Base-by-base conservation (phyloP, 2,329 filamentous ascomycete species). In the Amauroascus niger region DNA sequence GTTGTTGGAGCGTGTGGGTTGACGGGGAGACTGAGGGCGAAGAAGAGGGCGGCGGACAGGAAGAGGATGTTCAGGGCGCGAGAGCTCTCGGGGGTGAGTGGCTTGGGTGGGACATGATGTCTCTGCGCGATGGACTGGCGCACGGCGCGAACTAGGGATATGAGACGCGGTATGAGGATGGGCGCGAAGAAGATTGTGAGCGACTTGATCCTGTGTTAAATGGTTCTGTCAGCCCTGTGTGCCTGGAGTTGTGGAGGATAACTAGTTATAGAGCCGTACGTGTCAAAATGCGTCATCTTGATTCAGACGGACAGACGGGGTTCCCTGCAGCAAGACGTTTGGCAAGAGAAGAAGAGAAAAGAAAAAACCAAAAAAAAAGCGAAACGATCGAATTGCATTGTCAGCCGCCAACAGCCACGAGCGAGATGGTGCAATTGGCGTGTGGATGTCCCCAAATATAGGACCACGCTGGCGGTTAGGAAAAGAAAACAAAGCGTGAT, bases 21-120 rank as follows among this genome's bases (percentile, higher is more conserved):
- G 64, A 88, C 83, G 0, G 88, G 83, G 0, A 91, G 71, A 14
- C 85, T 83, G 55, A 81, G 77, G 55, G 83, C 62, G 49, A 87
- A 68, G 60, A 76, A 79, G 55, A 77, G 57, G 43, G 75, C 60
- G 44, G 74, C 74, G 58, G 76, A 73, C 61, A 79, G 64, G 67
- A 80, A 78, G 55, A 82, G 64, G 60, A 80, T 63, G 54, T 75
- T 76, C 43, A 76, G 61, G 6, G 71, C 70, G 30, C 67, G 67
- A 33, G 62, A 56, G 22, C 71, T 66, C 30, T 63, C 61, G 11
- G 62, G 43, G 3, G 70, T 66, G 1, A 73, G 59, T 20, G 69
- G 66, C 16, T 68, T 63, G 1, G 70, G 68, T 26, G 68, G 64
- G 7, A 69, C 71, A 18, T 67, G 66, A 1, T 24, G 51, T n/a